phyloP scores from a whole-genome alignment of 352 stramenopile genomes.

The Phytophthora citrophthora region DNA sequence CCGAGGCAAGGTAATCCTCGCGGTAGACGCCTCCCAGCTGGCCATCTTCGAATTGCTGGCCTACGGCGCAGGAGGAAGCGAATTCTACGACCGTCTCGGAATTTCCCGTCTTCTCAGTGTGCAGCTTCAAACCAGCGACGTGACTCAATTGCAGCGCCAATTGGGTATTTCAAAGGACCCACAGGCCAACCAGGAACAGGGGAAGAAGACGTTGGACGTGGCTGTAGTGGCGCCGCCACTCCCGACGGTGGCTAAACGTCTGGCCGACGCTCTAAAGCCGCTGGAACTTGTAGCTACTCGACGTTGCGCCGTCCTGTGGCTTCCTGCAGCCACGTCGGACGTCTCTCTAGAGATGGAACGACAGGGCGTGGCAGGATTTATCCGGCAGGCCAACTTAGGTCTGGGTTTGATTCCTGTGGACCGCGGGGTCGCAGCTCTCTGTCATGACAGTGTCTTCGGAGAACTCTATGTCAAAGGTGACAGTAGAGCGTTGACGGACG shows the following conservation, averaged over 20 bases:
- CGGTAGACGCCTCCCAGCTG: conserved; percentile 58
- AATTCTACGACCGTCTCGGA: conserved; percentile 65
- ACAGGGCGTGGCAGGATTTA: conserved; percentile 63
- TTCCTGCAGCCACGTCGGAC: conserved; percentile 61
- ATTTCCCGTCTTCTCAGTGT: conserved; percentile 61
- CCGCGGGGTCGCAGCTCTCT: conserved; percentile 58
- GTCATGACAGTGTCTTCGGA: conserved; percentile 69
- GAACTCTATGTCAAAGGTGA: conserved; percentile 77
- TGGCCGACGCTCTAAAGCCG: conserved; percentile 52
- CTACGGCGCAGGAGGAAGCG: conserved; percentile 63
- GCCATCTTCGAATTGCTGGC: conserved; percentile 75
- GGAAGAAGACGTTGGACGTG: conserved; percentile 27
- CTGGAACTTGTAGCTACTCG: conserved; percentile 30
- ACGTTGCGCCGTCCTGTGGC: conserved; percentile 62
- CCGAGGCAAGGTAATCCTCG: conserved; percentile 42
- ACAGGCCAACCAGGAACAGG: conserved; percentile 24
- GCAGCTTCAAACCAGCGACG: conserved; percentile 40
- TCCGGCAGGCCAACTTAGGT: conserved; percentile 58
- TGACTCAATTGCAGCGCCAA: conserved; percentile 40
- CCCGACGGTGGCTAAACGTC: conserved; percentile 51
- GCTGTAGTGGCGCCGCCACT: conserved; percentile 66
- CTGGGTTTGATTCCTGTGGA: conserved; percentile 72
- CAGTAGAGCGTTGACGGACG: conserved; percentile 59
- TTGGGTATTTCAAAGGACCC: conserved; percentile 32
- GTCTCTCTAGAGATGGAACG: conserved; percentile 78